Evolutionary conservation across 1,284 basidiomycete species (phyloP), one percentile per base, ranked within the genome.

Genomic region (Lentinus polychrous): DNA sequence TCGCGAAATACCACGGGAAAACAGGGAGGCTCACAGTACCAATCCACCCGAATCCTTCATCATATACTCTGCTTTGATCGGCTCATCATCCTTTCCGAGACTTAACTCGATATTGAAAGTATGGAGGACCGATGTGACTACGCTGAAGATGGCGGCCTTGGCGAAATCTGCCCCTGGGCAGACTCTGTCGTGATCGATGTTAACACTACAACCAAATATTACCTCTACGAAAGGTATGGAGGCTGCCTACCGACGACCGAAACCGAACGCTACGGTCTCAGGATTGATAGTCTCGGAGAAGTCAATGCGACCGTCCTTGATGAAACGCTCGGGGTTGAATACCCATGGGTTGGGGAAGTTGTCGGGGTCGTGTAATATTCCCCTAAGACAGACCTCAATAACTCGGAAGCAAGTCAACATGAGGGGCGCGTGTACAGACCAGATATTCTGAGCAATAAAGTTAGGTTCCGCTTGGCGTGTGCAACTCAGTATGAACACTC

Each of bases 251-350:
- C 50, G 46, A 15, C 50, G 8, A 6, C 50, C 50, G 32, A 49
- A 52, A 22, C 50, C 50, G 43, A 52, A 52, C 10, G 45, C 45
- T 12, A 48, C 17, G 12, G 37, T 39, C 2, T 20, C n/a, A 14
- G 48, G 51, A 33, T 43, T 35, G 3, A 27, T 4, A 27, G 27
- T 27, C 5, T 27, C 27, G 4, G 27, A 27, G 27, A 36, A 10
- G 17, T 47, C 34, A 14, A 47, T 15, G 15, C 17, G 17, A 11
- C 45, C 45, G 20, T 43, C 27, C 10, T 14, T 41, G 8, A 60
- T 32, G 45, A 54, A 59, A 0, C 59, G 50, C 18, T 61, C 60
- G 12, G 60, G 60, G 10, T 50, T 55, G 50, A 62, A 65, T 20
- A 27, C 43, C 17, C 54, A 51, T n/a, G 62, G 56, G 17, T 60